phyloP scores from a whole-genome alignment of 192 early-diverging fungal species.

The Coemansia sp. region DNA sequence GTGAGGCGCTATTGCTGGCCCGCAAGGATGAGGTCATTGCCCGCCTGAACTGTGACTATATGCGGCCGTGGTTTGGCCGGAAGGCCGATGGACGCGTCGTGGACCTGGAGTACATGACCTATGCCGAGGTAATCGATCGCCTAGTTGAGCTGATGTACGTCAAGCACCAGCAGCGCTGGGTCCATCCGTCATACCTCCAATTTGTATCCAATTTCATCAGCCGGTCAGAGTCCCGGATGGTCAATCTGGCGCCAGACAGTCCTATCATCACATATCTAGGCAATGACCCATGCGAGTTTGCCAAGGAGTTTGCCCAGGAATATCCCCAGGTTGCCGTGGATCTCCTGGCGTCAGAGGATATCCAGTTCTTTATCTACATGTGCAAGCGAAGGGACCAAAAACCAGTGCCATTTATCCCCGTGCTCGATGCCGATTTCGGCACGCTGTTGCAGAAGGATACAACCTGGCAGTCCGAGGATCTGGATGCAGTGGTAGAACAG shows the following conservation, averaged over 20 bases:
- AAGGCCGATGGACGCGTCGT: conserved; percentile 68
- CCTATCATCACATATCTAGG: neutral
- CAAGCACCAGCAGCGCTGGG: conserved; percentile 73
- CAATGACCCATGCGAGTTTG: conserved; percentile 5
- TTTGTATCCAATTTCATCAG: conserved; percentile 73
- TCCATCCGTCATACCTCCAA: conserved; percentile 64
- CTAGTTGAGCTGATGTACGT: conserved; percentile 80
- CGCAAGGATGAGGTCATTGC: conserved; percentile 73
- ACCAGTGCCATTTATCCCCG: conserved; percentile 87
- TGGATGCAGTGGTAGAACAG: conserved; percentile 75
- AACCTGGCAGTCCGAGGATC: conserved; percentile 85
- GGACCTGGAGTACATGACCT: conserved; percentile 91
- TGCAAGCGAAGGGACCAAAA: conserved; percentile 66
- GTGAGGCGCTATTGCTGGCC: conserved; percentile 59
- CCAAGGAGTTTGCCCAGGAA: neutral
- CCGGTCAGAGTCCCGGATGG: conserved; percentile 75
- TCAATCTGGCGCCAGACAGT: neutral
- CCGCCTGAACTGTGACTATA: conserved; percentile 58
- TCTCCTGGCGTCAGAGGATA: conserved; percentile 22
- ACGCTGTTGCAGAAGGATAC: conserved; percentile 90
- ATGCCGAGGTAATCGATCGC: conserved; percentile 77
- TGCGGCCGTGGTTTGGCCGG: conserved; percentile 92
- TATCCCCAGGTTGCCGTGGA: conserved; percentile 6
- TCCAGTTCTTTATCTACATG: conserved; percentile 16
- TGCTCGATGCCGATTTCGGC: conserved; percentile 85